Evolutionary conservation across 169 alveolate species (phyloP).

Genomic region (Sarcocystis neurona): DNA sequence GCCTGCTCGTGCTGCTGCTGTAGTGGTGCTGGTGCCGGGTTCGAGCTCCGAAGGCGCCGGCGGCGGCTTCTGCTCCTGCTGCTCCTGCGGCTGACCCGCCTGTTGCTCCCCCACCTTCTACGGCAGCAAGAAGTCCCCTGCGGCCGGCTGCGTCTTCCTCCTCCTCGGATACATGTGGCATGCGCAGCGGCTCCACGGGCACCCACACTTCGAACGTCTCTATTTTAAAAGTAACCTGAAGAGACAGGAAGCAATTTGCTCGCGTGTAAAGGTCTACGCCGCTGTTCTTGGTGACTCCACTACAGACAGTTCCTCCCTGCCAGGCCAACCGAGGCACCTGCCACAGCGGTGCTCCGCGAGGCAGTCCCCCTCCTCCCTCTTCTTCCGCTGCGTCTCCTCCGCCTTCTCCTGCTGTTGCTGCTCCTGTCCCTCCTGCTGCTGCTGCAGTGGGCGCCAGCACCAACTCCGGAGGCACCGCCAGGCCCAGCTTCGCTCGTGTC

Average conservation of each 20-base stretch:
- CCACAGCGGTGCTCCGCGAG: too few relatives aligned
- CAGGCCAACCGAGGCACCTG: too few relatives aligned
- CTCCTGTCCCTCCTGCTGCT: neutral
- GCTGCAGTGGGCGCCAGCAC: neutral
- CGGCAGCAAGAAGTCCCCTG: neutral
- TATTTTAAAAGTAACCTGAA: slow-evolving; percentile 20
- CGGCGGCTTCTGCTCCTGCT: neutral
- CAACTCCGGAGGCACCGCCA: slow-evolving; percentile 23
- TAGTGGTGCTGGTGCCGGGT: neutral
- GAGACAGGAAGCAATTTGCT: neutral
- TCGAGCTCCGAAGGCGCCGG: neutral
- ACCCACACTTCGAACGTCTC: slow-evolving; percentile 43
- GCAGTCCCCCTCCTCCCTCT: too few relatives aligned
- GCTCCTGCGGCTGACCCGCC: neutral
- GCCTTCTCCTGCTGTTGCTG: slow-evolving; percentile 5
- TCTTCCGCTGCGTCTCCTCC: too few relatives aligned
- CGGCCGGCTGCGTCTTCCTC: neutral
- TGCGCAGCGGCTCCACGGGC: slow-evolving; percentile 59
- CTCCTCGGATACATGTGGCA: slow-evolving; percentile 2
- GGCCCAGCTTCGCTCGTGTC: neutral
- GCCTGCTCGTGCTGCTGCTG: neutral
- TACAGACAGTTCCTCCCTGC: too few relatives aligned
- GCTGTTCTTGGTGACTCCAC: too few relatives aligned
- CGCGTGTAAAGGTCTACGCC: slow-evolving; percentile 2
- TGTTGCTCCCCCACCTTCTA: neutral